Conservation (phyloP, 2,329 filamentous ascomycete genomes). For the Penicillium freii region DNA sequence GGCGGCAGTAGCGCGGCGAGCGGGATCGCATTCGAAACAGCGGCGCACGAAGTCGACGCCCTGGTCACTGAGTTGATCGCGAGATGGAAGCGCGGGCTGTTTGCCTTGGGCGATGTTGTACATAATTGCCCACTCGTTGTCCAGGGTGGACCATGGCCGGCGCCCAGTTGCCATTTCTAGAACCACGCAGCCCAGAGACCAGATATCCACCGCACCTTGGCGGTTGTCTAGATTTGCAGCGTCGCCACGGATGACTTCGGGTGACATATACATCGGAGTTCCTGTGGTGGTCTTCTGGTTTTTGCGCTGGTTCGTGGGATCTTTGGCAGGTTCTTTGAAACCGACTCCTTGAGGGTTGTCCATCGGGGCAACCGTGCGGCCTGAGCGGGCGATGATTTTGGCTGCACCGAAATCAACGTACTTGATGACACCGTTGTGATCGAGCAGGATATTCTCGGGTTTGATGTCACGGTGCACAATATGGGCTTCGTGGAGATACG, state of each 20-base stretch:
- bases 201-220: constrained; percentile 87
- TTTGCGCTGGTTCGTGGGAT: constrained; percentile 36
- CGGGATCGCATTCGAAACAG: constrained; percentile 84
- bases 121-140: constrained; percentile 99
- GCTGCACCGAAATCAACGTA: constrained; percentile 98
- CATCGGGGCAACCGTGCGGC: constrained; percentile 74
- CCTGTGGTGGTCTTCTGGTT: constrained; percentile 92
- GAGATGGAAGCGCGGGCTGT: constrained; percentile 75
- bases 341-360: constrained; percentile 54
- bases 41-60: constrained; percentile 85
- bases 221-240: constrained; percentile 69
- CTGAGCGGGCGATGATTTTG: constrained; percentile 92
- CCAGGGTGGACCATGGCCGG: constrained; percentile 88
- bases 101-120: constrained; percentile 99
- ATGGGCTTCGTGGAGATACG: constrained; percentile 84
- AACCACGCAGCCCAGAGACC: constrained; percentile 95
- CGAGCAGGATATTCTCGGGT: constrained; percentile 93
- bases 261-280: constrained; percentile 99
- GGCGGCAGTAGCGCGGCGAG: constrained; percentile 73
- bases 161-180: constrained; percentile 96
- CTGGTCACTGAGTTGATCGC: constrained; percentile 77
- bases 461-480: constrained; percentile 98
- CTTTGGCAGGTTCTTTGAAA: constrained; percentile 35
- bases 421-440: constrained; percentile 98
- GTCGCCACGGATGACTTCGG: constrained; percentile 93